phyloP scores from a whole-genome alignment of 2,329 filamentous ascomycete genomes.

The Chrysoporthe austroafricana region DNA sequence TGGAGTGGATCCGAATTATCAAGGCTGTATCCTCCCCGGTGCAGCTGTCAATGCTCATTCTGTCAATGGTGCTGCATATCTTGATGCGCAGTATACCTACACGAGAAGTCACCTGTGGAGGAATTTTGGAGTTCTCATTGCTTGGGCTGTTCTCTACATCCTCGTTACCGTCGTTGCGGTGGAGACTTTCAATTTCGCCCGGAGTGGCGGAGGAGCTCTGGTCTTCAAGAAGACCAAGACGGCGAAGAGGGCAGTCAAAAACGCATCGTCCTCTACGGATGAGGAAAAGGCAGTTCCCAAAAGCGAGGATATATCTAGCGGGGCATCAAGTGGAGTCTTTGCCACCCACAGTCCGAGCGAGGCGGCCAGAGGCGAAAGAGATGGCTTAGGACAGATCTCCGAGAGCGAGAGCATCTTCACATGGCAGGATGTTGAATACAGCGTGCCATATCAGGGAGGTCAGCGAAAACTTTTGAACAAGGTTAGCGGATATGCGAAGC shows the following conservation, averaged over 20 bases:
- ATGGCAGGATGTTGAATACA: slow-evolving; percentile 31
- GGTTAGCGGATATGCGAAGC: slow-evolving; percentile 78
- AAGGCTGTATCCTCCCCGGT: slow-evolving; percentile 32
- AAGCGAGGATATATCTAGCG: slow-evolving; percentile 11
- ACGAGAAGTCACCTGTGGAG: slow-evolving; percentile 64
- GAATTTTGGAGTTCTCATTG: slow-evolving; percentile 78
- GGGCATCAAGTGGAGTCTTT: slow-evolving; percentile 45
- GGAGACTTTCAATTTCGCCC: slow-evolving; percentile 65
- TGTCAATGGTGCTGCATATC: slow-evolving; percentile 46
- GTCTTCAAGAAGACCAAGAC: slow-evolving; percentile 33
- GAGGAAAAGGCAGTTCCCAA: slow-evolving; percentile 21
- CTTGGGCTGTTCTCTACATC: slow-evolving; percentile 76
- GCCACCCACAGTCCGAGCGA: slow-evolving; percentile 37
- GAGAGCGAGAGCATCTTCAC: slow-evolving; percentile 31
- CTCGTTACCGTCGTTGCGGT: slow-evolving; percentile 71
- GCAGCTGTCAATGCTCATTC: slow-evolving; percentile 22
- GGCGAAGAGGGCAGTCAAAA: slow-evolving; percentile 17
- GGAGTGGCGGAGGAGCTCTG: slow-evolving; percentile 31
- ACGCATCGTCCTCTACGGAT: slow-evolving; percentile 25
- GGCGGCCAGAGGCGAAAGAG: slow-evolving; percentile 66
- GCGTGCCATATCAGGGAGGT: slow-evolving; percentile 24
- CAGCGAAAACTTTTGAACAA: slow-evolving; percentile 50
- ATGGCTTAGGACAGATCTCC: slow-evolving; percentile 37
- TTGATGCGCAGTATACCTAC: slow-evolving; percentile 56
- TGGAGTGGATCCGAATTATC: slow-evolving; percentile 35